Base-by-base conservation (phyloP, 2,329 filamentous ascomycete genomes). In the Fusarium mangiferae region DNA sequence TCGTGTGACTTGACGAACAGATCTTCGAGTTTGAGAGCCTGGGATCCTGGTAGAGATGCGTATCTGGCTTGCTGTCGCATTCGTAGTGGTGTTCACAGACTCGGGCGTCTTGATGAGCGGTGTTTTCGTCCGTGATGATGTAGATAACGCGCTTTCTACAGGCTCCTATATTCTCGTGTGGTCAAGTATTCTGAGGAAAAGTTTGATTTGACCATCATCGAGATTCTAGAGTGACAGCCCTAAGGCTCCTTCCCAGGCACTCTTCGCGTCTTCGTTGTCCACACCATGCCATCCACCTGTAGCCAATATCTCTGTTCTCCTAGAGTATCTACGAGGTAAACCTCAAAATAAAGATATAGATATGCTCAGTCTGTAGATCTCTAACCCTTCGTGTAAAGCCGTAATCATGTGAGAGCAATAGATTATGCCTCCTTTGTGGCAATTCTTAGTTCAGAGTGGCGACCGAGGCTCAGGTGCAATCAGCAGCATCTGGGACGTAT, bases 321-420 rank as follows among this genome's bases (percentile, higher is more conserved):
- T 4, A 10, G 12, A 0, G 14, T 20, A 24, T 24, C 8, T 4
- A 7, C 4, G 3, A 4, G 1, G 3, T 7, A 7, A 20, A 14
- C 14, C 30, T 51, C 4, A 6, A 35, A 20, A 22, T 7, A 7
- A 51, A 18, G 11, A 14, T 9, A 8, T 11, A 4, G 4, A 4
- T 7, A 35, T 35, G 4, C 8, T 18, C 48, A 3, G 7, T 24
- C 22, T 7, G 24, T 7, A 5, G 10, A 10, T 30, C 10, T 18
- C 22, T 20, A 9, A 0, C 9, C 20, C 4, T 3, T 22, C 4
- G 9, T 22, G 1, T 1, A 15, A 48, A 8, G 13, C 9, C 6
- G 20, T 17, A 22, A 6, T 12, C 6, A 7, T 30, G 15, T 8
- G 3, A 28, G 11, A 7, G 13, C 9, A 48, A 9, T 0, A 3